Conservation (phyloP, 2,329 filamentous ascomycete genomes). For the Colletotrichum sp. region DNA sequence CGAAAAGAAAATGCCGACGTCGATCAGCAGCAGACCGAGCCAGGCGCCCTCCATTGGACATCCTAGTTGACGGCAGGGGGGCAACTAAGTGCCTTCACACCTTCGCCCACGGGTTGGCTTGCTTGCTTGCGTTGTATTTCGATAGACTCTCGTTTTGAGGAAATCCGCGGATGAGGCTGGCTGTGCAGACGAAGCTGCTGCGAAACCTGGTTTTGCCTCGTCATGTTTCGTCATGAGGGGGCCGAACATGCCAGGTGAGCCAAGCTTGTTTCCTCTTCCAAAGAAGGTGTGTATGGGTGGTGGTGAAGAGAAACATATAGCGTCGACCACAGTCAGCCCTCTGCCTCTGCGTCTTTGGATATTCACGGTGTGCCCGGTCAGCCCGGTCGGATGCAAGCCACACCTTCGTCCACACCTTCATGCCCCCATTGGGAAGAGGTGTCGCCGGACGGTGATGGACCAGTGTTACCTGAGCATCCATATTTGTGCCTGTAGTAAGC, state of each 20-base stretch:
- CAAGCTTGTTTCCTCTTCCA: background rate
- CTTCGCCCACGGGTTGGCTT: background rate
- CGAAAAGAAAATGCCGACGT: background rate
- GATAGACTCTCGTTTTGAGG: background rate
- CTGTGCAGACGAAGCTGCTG: background rate
- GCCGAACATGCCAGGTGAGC: background rate
- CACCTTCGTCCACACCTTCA: background rate
- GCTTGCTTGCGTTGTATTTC: background rate
- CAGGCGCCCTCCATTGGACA: background rate
- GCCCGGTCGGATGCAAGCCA: slow-evolving; percentile 5
- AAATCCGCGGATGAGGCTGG: background rate
- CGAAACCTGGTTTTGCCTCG: background rate
- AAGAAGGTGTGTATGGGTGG: background rate
- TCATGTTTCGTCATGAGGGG: background rate
- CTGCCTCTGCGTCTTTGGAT: background rate
- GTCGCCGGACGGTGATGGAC: background rate
- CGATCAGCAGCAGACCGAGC: background rate
- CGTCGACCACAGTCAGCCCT: background rate
- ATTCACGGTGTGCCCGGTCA: slow-evolving; percentile 2
- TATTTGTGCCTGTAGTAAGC: background rate
- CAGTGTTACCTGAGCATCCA: background rate
- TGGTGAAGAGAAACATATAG: background rate
- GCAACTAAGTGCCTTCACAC: background rate
- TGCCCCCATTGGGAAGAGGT: background rate
- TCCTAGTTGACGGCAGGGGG: background rate